Evolutionary conservation across 768 basidiomycete species (phyloP), one percentile per base, ranked within the genome.

Genomic region (Pleurotus tuoliensis): DNA sequence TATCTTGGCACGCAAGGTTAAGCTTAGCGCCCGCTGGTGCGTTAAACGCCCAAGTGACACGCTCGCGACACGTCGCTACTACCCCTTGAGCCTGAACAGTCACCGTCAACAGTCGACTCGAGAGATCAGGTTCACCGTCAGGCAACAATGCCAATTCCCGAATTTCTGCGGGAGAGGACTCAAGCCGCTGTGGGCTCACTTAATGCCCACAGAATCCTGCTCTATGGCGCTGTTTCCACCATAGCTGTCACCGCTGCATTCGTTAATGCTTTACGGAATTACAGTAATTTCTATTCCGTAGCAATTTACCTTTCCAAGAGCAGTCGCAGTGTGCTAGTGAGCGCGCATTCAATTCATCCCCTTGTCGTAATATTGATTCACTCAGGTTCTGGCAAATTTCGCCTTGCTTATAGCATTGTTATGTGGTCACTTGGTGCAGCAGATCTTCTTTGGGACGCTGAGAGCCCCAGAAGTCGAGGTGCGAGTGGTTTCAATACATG

Each of bases 271-370:
- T 80, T 94, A 66, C 82, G 85, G 64, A 86, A 81, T 53, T 81
- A 95, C 64, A 87, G 86, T 64, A 97, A 94, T 75, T 98, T 98
- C 74, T 99, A 95, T 69, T 88, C 94, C 13, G 88, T 96, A 3
- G 84, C 92, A 27, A 92, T 99, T 2, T 90, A 87, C 66, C 82
- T 99, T n/a, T 90, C 92, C 4, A 90, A 89, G 73, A 95, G 92
- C 67, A 93, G 87, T 66, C 85, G 92, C n/a, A 94, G 92, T 63
- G 84, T 95, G 54, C 75, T 99, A 75, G 97, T 98, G 59, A 59
- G 86, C 62, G 16, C 27, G 53, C 47, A 27, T 34, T 16, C 18
- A 44, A 47, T 38, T 38, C 45, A 38, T 47, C 39, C 24, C 37
- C 39, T 37, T 45, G 22, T 37, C 5, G 18, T 37, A 8, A 38